A percentile compares a stretch with the other conserved stretches of the same genome.
Evolutionary conservation across 805 yeast genomes (phyloP).

Genomic region (Zygotorulaspora danielsina): DNA sequence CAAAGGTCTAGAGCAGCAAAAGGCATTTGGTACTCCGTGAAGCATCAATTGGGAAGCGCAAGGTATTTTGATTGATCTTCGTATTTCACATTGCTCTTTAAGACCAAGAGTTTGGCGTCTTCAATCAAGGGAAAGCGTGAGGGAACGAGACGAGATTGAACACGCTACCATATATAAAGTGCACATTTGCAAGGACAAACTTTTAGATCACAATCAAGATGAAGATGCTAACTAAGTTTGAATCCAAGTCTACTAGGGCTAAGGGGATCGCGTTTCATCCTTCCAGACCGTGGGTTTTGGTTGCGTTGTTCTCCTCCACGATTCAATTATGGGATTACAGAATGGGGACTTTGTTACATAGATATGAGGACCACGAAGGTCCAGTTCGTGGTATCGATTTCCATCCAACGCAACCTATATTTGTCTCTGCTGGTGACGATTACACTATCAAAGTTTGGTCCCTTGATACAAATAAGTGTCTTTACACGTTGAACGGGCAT

Average conservation of each 20-base stretch:
- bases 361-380: conserved; percentile 97
- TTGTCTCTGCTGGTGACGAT: conserved; percentile 97
- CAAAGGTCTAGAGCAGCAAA: neutral
- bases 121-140: neutral
- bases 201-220: conserved; percentile 39
- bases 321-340: conserved; percentile 99
- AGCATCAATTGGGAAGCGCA: neutral
- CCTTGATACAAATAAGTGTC: conserved; percentile 79
- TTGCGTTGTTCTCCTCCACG: conserved; percentile 94
- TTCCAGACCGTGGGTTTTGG: conserved; percentile 87
- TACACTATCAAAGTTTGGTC: conserved; percentile 96
- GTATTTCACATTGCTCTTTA: neutral
- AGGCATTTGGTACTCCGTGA: neutral
- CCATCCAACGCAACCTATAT: conserved; percentile 97
- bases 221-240: conserved; percentile 89
- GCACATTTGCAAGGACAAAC: neutral
- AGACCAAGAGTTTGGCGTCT: neutral
- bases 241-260: conserved; percentile 96
- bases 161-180: conserved; percentile 4
- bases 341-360: conserved; percentile 95
- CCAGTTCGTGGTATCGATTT: conserved; percentile 94
- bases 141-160: conserved; percentile 2
- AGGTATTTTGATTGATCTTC: neutral
- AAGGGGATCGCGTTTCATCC: conserved; percentile 98
- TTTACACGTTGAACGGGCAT: conserved; percentile 89